A percentile compares a stretch with the other conserved stretches of the same genome.
Evolutionary conservation across 2,329 filamentous ascomycete species (phyloP).

Genomic region (Paecilomyces niveus): DNA sequence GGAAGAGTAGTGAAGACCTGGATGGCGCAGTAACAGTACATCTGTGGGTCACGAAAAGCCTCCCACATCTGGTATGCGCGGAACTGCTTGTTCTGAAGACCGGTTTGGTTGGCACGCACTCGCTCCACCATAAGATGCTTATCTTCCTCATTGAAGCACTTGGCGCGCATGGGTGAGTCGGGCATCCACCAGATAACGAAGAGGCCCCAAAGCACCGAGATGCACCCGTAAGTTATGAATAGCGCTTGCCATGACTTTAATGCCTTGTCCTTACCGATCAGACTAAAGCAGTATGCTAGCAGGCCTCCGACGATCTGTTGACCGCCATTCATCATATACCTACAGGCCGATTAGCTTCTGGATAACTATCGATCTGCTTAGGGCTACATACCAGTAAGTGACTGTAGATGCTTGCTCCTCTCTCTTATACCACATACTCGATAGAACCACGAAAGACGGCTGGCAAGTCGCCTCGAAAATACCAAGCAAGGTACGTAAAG

Average conservation of each 20-base stretch:
- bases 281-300: conserved; percentile 50
- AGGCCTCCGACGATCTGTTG: conserved; percentile 68
- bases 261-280: conserved; percentile 44
- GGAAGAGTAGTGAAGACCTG: conserved; percentile 66
- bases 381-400: conserved; percentile 53
- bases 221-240: conserved; percentile 58
- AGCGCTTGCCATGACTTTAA: conserved; percentile 63
- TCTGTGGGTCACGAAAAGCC: conserved; percentile 58
- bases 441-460: conserved; percentile 61
- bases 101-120: conserved; percentile 54
- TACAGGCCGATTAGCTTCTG: conserved; percentile 12
- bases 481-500: conserved; percentile 59
- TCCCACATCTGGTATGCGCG: conserved; percentile 48
- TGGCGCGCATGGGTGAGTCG: conserved; percentile 64
- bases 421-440: conserved; percentile 63
- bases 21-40: conserved; percentile 58
- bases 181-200: conserved; percentile 60
- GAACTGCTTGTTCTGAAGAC: conserved; percentile 52
- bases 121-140: conserved; percentile 58
- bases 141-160: conserved; percentile 60
- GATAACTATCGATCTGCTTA: neutral
- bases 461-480: conserved; percentile 66
- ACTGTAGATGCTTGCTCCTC: conserved; percentile 61
- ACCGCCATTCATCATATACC: conserved; percentile 68
- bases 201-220: conserved; percentile 57